Evolutionary conservation across 2,329 filamentous ascomycete species (phyloP), one percentile per base, ranked within the genome.

Genomic region (Rachicladosporium sp.): DNA sequence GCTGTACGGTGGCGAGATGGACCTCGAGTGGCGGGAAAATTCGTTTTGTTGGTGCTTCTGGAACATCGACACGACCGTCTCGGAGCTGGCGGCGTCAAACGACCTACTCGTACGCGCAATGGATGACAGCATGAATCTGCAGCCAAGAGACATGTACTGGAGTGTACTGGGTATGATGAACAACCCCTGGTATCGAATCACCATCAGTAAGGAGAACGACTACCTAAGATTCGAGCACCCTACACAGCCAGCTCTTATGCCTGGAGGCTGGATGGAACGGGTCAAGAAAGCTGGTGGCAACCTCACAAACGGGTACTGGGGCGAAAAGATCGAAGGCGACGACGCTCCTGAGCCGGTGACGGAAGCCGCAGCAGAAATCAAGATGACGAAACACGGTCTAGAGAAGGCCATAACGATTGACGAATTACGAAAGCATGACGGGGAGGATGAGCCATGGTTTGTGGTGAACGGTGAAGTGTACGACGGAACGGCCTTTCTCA

Each of bases 91-190:
- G 32, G 62, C 62, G 2, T 73, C 82, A 1, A 73, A 77, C 33
- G 85, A 87, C 51, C 76, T 95, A 30, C 71, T 93, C 53, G 78
- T 93, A 4, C 73, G 88, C 33, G 81, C 80, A 4, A 93, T 94
- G 86, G 88, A 95, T 50, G 88, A 94, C 48, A 74, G 80, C 40
- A 80, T 94, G 75, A 84, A 82, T 60, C 67, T 84, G 0, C 86
- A 93, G 57, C 88, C 88, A 4, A 73, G 84, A 44, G 88, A 94
- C 53, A 91, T 94, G 84, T 94, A 94, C 63, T 95, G 88, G 88
- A 87, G 78, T 44, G 86, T 93, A 2, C 65, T 94, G 31, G 87
- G 88, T 0, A 95, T 95, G 88, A 94, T 95, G 88, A 94, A 94
- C 62, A 94, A 94, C 52, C 83, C 85, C 0, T 95, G 88, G 88